phyloP scores from a whole-genome alignment of 2,329 filamentous ascomycete species.

The Sclerotiophoma versabilis region DNA sequence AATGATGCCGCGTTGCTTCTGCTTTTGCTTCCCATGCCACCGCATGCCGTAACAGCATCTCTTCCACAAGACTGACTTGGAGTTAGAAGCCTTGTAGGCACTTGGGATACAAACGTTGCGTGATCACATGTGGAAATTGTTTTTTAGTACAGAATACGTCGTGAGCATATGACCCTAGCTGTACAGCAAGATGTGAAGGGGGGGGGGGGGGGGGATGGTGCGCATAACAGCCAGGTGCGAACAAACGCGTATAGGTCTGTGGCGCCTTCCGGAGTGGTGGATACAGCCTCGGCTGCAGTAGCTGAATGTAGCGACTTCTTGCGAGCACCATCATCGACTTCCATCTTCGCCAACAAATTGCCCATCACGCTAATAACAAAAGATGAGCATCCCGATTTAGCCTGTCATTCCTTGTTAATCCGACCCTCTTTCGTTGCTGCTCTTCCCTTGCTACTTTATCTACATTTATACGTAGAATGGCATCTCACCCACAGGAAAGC shows the following conservation, averaged over 20 bases:
- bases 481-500: background rate
- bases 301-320: conserved; percentile 15
- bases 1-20: no score
- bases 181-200: background rate
- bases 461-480: background rate
- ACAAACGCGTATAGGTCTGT: background rate
- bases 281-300: conserved; percentile 17
- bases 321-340: conserved; percentile 9
- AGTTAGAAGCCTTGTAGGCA: conserved; percentile 23
- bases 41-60: no score
- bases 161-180: background rate
- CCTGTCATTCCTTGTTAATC: background rate
- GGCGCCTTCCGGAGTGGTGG: background rate
- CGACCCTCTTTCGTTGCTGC: background rate
- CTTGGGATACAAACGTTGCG: conserved; percentile 14
- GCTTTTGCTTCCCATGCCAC: no score
- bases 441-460: no score
- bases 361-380: background rate
- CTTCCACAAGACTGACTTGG: conserved; percentile 14
- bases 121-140: background rate
- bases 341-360: background rate
- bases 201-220: background rate
- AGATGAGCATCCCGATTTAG: background rate
- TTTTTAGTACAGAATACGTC: background rate
- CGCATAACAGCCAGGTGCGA: background rate